Conservation (phyloP, 2,329 filamentous ascomycete genomes). For the Colletotrichum tofieldiae region DNA sequence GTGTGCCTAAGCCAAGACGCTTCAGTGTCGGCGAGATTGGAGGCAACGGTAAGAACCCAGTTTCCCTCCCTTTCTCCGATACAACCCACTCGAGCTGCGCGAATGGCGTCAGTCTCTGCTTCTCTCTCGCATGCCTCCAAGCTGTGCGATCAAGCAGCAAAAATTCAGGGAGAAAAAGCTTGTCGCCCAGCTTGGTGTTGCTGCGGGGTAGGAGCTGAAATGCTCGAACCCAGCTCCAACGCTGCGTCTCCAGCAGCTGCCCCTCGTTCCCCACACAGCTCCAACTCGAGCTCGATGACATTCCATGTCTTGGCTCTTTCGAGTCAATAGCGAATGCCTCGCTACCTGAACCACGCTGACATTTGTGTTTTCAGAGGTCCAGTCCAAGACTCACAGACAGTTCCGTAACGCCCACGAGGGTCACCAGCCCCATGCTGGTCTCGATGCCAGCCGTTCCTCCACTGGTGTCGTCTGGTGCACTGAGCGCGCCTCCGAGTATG, state of each 20-base stretch:
- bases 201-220: conserved; percentile 41
- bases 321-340: conserved; percentile 1
- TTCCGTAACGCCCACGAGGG: conserved; percentile 93
- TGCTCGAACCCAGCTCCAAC: conserved; percentile 28
- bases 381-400: conserved; percentile 88
- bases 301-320: conserved; percentile 33
- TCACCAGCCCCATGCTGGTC: conserved; percentile 90
- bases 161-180: conserved; percentile 30
- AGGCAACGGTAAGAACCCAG: conserved; percentile 29
- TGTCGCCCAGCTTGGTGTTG: conserved; percentile 29
- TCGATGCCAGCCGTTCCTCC: conserved; percentile 88
- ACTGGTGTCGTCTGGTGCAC: conserved; percentile 97
- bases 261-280: conserved; percentile 42
- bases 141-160: conserved; percentile 1
- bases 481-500: conserved; percentile 89
- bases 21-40: conserved; percentile 71
- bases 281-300: conserved; percentile 38
- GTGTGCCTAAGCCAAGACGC: conserved; percentile 71
- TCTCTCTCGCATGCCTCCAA: neutral
- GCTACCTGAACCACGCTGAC: conserved; percentile 39
- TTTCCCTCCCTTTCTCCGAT: no score
- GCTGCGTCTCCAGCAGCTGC: conserved; percentile 29
- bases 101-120: neutral
- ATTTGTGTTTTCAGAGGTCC: conserved; percentile 73
- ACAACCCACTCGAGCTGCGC: neutral